These are phyloP conservation scores for Clonostachys sp. DNA, from an alignment of 2,329 filamentous ascomycete genomes.

Conservation along the genomic window DNA sequence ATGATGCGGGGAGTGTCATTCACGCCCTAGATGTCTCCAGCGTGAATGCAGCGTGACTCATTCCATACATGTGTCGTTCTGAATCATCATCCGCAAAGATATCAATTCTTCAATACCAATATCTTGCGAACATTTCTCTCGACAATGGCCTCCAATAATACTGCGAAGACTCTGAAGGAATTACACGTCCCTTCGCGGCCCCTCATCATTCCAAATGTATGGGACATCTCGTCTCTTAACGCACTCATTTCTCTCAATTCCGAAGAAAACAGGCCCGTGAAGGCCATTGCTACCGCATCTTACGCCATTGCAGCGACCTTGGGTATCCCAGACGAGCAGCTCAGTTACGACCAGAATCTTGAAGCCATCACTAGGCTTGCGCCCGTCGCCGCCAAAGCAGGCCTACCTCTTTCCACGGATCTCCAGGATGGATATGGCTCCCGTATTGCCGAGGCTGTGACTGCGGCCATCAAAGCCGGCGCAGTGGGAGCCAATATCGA, in stretches of 20 bases:
- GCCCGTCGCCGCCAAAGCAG: slow-evolving; percentile 26
- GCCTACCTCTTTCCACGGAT: slow-evolving; percentile 50
- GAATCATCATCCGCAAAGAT: too few species aligned
- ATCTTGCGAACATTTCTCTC: background rate
- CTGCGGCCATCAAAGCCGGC: slow-evolving; percentile 39
- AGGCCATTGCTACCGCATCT: slow-evolving; percentile 42
- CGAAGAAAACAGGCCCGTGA: slow-evolving; percentile 23
- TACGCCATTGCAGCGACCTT: slow-evolving; percentile 42
- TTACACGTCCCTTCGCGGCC: slow-evolving; percentile 48
- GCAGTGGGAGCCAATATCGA: slow-evolving; percentile 57
- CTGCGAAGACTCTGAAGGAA: slow-evolving; percentile 26
- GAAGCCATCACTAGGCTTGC: slow-evolving; percentile 37
- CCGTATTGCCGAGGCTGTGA: slow-evolving; percentile 36
- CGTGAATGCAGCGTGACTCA: too few species aligned
- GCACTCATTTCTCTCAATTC: slow-evolving; percentile 36
- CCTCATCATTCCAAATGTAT: slow-evolving; percentile 50
- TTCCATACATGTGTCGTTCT: too few species aligned
- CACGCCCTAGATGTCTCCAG: too few species aligned
- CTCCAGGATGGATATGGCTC: slow-evolving; percentile 56
- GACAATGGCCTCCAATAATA: slow-evolving; percentile 15
- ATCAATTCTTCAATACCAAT: too few species aligned
- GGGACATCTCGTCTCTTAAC: slow-evolving; percentile 44
- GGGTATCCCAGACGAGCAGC: slow-evolving; percentile 38
- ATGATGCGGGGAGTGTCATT: too few species aligned
- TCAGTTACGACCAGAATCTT: slow-evolving; percentile 47